Percentiles rank a stretch among this genome's conserved stretches.
phyloP scores from a whole-genome alignment of 306 rosid species.

The Cicer arietinum region DNA sequence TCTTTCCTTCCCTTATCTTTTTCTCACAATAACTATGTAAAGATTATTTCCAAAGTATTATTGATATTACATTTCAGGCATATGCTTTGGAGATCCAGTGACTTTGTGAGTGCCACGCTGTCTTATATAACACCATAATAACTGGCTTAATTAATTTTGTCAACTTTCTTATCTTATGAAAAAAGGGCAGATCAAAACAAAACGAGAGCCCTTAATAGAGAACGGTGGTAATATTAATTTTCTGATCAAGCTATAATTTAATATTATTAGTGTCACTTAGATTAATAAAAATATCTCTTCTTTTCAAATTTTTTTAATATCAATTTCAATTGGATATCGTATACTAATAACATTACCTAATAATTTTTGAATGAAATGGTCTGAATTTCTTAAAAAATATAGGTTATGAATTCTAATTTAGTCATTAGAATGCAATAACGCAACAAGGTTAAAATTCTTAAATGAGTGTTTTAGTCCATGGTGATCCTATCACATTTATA shows the following conservation, averaged over 20 bases:
- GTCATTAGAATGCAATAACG: no score
- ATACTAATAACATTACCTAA: no score
- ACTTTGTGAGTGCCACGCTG: conserved; percentile 6
- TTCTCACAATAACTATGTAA: conserved; percentile 2
- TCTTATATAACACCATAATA: neutral
- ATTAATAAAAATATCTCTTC: no score
- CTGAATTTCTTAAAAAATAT: no score
- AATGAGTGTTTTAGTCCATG: no score
- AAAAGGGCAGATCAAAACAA: neutral
- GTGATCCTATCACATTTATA: no score
- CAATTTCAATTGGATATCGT: no score
- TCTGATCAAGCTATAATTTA: neutral
- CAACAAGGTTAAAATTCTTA: no score
- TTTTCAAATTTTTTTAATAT: no score
- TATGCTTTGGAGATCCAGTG: neutral
- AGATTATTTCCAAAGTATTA: neutral
- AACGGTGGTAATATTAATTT: neutral
- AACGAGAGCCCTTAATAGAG: neutral
- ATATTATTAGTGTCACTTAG: no score
- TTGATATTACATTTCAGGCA: conserved; percentile 4
- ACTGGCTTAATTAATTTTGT: neutral
- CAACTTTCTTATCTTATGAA: neutral
- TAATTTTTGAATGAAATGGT: no score
- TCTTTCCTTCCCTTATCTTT: conserved; percentile 46
- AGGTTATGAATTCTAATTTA: no score